Evolutionary conservation across 2,329 filamentous ascomycete species (phyloP).

Genomic region (Thielaviopsis euricoi): DNA sequence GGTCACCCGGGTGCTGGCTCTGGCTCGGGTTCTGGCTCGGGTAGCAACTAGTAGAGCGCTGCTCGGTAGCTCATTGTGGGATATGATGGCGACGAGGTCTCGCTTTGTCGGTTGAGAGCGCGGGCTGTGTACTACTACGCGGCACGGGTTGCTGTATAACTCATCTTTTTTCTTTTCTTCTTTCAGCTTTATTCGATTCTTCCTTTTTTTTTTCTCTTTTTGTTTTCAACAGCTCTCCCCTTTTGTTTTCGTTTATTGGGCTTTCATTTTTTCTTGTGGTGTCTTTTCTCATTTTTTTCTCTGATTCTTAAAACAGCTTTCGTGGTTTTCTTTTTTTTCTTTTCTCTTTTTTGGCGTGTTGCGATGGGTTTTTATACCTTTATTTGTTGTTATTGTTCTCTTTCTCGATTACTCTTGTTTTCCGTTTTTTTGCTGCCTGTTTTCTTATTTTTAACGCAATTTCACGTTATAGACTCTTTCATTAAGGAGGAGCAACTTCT

Average conservation of each 20-base stretch:
- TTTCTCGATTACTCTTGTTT: not conserved
- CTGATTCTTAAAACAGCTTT: not conserved
- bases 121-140: not conserved
- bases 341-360: constrained; percentile 10
- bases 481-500: not conserved
- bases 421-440: not conserved
- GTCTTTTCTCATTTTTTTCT: constrained; percentile 1
- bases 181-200: constrained; percentile 3
- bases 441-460: not conserved
- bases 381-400: not conserved
- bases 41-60: constrained; percentile 22
- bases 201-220: constrained; percentile 14
- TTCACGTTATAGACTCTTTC: constrained; percentile 9
- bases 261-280: not conserved
- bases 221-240: constrained; percentile 9
- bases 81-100: not conserved
- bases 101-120: not conserved
- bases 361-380: not conserved
- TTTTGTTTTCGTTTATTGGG: constrained; percentile 1
- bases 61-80: not conserved
- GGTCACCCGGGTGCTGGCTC: constrained; percentile 20
- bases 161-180: constrained; percentile 3
- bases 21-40: constrained; percentile 16
- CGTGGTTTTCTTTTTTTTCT: constrained; percentile 7
- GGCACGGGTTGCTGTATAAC: not conserved